phyloP scores from a whole-genome alignment of 306 rosid species.

The Sicyos baderoa region DNA sequence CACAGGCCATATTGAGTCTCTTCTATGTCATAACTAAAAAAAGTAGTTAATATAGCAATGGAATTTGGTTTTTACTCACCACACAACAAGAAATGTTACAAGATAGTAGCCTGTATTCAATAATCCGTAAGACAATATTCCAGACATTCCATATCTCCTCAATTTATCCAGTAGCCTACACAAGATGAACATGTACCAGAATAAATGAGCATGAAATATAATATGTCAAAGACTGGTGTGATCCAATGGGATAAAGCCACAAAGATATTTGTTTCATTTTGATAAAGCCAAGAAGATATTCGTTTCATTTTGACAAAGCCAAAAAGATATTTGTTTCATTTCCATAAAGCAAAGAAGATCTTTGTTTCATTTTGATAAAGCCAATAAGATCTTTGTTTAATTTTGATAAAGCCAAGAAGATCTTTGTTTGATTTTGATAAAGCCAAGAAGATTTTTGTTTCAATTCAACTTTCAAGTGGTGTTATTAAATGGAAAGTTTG shows the following conservation, averaged over 20 bases:
- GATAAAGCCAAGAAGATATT: background rate
- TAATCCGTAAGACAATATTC: constrained; percentile 73
- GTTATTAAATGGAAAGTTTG: background rate
- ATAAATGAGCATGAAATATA: constrained; percentile 2
- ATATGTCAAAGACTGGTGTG: background rate
- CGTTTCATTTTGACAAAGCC: background rate
- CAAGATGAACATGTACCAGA: constrained; percentile 26
- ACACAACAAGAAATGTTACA: constrained; percentile 68
- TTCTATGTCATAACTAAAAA: too few species aligned
- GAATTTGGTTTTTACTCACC: constrained; percentile 37
- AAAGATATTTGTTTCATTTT: background rate
- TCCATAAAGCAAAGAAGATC: background rate
- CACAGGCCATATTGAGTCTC: background rate
- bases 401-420: background rate
- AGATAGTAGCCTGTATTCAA: constrained; percentile 82
- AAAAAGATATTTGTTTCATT: background rate
- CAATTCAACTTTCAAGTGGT: constrained; percentile 10
- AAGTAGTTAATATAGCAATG: background rate
- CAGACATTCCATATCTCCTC: constrained; percentile 72
- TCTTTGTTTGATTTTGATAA: background rate
- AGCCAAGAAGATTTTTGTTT: constrained; percentile 1
- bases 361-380: background rate
- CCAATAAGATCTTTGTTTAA: background rate
- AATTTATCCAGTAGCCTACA: constrained; percentile 50
- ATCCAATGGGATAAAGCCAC: constrained; percentile 2